These are phyloP conservation scores for Stephanocyclus meneghinianus DNA, from an alignment of 352 stramenopile species.

Conservation along the genomic window DNA sequence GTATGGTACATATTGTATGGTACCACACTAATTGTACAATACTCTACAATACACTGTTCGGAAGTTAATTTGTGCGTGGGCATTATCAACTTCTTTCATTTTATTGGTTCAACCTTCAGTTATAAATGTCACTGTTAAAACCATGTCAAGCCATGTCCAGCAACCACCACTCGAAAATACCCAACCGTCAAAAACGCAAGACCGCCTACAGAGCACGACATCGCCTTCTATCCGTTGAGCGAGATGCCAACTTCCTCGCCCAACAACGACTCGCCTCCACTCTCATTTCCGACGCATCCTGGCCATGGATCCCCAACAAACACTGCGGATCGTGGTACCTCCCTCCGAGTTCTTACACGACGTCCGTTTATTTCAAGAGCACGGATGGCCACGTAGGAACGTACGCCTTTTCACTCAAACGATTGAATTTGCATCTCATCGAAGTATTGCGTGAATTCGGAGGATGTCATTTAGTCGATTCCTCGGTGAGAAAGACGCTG, in stretches of 20 bases:
- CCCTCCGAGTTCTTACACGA: background rate
- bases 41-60: too few relatives aligned
- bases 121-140: too few relatives aligned
- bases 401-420: conserved; percentile 60
- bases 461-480: conserved; percentile 59
- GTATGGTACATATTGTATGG: too few relatives aligned
- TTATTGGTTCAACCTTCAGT: too few relatives aligned
- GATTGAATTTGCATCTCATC: conserved; percentile 57
- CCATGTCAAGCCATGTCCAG: too few relatives aligned
- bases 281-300: conserved; percentile 2
- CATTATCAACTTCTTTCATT: too few relatives aligned
- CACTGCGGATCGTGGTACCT: conserved; percentile 70
- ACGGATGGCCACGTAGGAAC: conserved; percentile 66
- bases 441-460: conserved; percentile 29
- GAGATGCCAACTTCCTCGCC: conserved; percentile 33
- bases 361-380: conserved; percentile 70
- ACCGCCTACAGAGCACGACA: conserved; percentile 40
- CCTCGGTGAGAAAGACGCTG: conserved; percentile 55
- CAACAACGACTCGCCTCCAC: conserved; percentile 1
- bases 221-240: conserved; percentile 46
- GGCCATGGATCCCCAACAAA: conserved; percentile 56
- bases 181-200: conserved; percentile 25
- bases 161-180: background rate
- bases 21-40: too few relatives aligned
- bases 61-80: too few relatives aligned